A percentile compares a stretch with the other conserved stretches of the same genome.
Evolutionary conservation across 352 stramenopile species (phyloP).

Genomic region (Blastocystis sp.): DNA sequence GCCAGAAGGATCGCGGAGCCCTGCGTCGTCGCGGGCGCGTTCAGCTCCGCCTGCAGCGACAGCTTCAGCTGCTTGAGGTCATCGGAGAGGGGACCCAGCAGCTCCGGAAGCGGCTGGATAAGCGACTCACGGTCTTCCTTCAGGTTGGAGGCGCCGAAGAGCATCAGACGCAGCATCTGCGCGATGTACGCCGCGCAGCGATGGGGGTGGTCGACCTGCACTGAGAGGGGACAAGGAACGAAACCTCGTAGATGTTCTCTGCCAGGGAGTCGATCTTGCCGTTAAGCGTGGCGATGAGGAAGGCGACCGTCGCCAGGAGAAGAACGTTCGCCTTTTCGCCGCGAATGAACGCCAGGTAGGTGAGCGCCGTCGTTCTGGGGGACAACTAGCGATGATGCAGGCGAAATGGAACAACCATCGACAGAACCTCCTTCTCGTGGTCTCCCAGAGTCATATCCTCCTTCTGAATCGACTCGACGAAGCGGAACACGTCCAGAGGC

Average conservation of each 20-base stretch:
- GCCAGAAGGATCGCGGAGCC: conserved; percentile 35
- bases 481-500: not conserved
- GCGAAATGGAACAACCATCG: not conserved
- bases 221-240: not conserved
- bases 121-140: not conserved
- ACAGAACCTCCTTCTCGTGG: not conserved
- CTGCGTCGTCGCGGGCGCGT: not conserved
- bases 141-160: conserved; percentile 29
- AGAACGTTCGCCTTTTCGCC: conserved; percentile 9
- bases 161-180: conserved; percentile 34
- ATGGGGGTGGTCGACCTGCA: conserved; percentile 18
- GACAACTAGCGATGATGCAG: not conserved
- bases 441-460: not conserved
- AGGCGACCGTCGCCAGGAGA: not conserved
- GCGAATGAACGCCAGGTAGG: conserved; percentile 9
- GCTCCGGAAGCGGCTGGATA: conserved; percentile 15
- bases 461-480: not conserved
- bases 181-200: conserved; percentile 33
- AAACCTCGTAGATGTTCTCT: conserved; percentile 35
- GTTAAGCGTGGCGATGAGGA: not conserved
- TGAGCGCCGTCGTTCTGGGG: conserved; percentile 1
- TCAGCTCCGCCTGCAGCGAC: conserved; percentile 28
- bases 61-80: conserved; percentile 44
- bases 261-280: conserved; percentile 15
- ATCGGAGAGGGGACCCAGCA: conserved; percentile 33